phyloP scores from a whole-genome alignment of 345 rosid genomes.

The Tarenaya hassleriana region DNA sequence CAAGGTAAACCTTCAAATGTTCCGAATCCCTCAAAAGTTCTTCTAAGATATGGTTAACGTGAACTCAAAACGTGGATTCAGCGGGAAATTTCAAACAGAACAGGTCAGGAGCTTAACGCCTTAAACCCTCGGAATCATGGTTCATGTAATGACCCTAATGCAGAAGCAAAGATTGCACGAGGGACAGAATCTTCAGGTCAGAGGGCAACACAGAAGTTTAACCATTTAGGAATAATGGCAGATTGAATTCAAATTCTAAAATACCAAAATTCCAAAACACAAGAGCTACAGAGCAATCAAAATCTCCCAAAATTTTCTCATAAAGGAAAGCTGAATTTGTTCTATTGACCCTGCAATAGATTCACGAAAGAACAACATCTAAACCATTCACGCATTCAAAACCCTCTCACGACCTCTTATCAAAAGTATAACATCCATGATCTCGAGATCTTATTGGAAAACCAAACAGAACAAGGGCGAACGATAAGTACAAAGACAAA shows the following conservation, averaged over 20 bases:
- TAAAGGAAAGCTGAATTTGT: background rate
- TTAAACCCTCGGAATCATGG: too few relatives aligned
- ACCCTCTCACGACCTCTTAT: background rate
- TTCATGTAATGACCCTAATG: too few relatives aligned
- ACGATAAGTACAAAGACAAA: background rate
- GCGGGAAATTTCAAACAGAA: too few relatives aligned
- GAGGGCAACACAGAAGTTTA: too few relatives aligned
- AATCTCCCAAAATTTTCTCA: background rate
- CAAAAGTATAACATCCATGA: background rate
- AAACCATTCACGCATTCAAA: background rate
- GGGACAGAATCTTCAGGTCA: too few relatives aligned
- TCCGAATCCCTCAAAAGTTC: background rate
- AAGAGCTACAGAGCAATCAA: too few relatives aligned
- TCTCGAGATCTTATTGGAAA: background rate
- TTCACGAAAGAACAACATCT: background rate
- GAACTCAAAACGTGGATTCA: too few relatives aligned
- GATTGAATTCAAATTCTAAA: background rate
- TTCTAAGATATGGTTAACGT: background rate
- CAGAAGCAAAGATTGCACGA: too few relatives aligned
- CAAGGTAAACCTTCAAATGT: background rate
- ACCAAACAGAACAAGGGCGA: constrained; percentile 5
- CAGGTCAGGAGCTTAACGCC: too few relatives aligned
- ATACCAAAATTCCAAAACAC: background rate
- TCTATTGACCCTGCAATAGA: background rate
- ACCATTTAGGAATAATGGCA: background rate